Percentiles rank a stretch among this genome's conserved stretches.
Evolutionary conservation across 129 eudicot species (phyloP).

Genomic region (Ambrosia artemisiifolia): DNA sequence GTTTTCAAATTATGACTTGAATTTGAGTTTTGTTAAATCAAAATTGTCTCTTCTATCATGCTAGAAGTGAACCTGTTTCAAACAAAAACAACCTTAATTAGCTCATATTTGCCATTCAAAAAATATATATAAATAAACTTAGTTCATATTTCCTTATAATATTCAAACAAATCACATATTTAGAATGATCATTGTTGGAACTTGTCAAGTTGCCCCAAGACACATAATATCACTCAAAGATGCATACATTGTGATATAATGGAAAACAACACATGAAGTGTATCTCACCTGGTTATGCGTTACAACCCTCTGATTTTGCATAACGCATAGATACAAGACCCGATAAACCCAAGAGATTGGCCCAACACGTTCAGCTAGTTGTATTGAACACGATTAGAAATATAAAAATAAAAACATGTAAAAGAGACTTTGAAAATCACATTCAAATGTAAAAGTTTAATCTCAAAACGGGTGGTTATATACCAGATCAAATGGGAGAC

Average conservation of each 20-base stretch:
- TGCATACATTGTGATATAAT: background rate
- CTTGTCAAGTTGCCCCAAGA: background rate
- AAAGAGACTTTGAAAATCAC: too few relatives aligned
- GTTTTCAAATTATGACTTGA: slow-evolving; percentile 4
- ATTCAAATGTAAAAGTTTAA: background rate
- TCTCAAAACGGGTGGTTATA: background rate
- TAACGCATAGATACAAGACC: slow-evolving; percentile 44
- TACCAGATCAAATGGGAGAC: slow-evolving; percentile 66
- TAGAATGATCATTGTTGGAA: too few relatives aligned
- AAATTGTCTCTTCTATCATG: slow-evolving; percentile 19
- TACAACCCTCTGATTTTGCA: slow-evolving; percentile 45
- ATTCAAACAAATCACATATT: background rate
- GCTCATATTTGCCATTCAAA: too few relatives aligned
- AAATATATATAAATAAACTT: too few relatives aligned
- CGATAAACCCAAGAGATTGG: slow-evolving; percentile 52
- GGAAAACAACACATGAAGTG: background rate
- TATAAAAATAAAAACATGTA: too few relatives aligned
- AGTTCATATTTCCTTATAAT: background rate
- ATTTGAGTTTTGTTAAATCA: slow-evolving; percentile 14
- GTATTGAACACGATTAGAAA: background rate
- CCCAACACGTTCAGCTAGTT: slow-evolving; percentile 41
- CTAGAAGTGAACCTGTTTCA: slow-evolving; percentile 26
- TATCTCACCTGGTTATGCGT: background rate
- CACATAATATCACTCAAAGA: background rate
- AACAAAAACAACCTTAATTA: background rate